Evolutionary conservation across 1,284 basidiomycete species (phyloP), one percentile per base, ranked within the genome.

Genomic region (Athelia sp.): DNA sequence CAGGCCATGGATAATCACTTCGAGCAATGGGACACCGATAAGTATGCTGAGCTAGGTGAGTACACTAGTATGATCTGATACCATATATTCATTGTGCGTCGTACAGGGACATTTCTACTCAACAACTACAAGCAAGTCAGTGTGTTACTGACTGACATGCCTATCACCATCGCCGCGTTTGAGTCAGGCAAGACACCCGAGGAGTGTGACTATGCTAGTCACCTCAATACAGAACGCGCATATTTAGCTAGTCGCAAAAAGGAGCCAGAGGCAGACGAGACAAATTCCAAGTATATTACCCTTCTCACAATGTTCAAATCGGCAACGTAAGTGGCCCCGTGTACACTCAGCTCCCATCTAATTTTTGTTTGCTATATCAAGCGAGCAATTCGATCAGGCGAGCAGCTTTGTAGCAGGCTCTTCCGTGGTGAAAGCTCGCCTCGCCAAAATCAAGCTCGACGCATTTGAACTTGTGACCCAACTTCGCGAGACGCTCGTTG

Each of bases 1-100:
- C 62, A 62, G 32, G 49, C 44, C 0, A 57, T 64, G 21, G 55
- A 62, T 29, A 34, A 51, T 14, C 50, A 56, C 26, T 50, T 55
- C 3, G 29, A 3, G 3, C 50, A 54, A 35, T 57, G 60, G 51
- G 46, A 51, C 43, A 32, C 45, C n/a, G 50, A 56, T 10, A 60
- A 59, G 46, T 53, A 56, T 42, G 45, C 19, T 0, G 52, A 57
- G 18, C 15, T 48, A 14, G 9, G 22, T 19, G 26, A 4, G 19
- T 38, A 24, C 36, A n/a, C 19, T 40, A n/a, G 15, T 9, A 40
- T 40, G 8, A 40, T 17, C 6, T n/a, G 36, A 17, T 6, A 40
- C 15, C 6, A 4, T 29, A 13, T 17, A 40, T 40, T n/a, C 36
- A 40, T n/a, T n/a, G n/a, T n/a, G n/a, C 19, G 36, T 8, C 36